phyloP scores from a whole-genome alignment of 169 alveolate species.

The Plasmodium vivax region DNA sequence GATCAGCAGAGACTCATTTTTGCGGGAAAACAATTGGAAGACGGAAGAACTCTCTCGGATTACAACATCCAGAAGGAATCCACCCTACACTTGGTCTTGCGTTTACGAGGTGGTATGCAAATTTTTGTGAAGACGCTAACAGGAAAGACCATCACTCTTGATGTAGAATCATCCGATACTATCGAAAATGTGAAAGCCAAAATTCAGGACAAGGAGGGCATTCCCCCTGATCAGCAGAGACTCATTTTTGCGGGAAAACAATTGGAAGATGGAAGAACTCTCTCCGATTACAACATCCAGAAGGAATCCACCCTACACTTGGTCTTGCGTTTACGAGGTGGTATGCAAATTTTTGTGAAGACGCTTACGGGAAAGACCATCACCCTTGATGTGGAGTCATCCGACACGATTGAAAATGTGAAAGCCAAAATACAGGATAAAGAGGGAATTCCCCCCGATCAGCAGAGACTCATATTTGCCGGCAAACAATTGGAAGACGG shows the following conservation, averaged over 20 bases:
- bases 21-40: slow-evolving; percentile 99
- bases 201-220: slow-evolving; percentile 98
- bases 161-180: slow-evolving; percentile 96
- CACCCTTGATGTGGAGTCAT: slow-evolving; percentile 87
- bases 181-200: slow-evolving; percentile 98
- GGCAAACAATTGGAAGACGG: slow-evolving; percentile 99
- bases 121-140: slow-evolving; percentile 83
- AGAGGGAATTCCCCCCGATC: neutral
- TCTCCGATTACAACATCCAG: slow-evolving; percentile 98
- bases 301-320: slow-evolving; percentile 98
- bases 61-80: slow-evolving; percentile 98
- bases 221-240: slow-evolving; percentile 99
- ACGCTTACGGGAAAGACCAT: slow-evolving; percentile 91
- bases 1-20: slow-evolving; percentile 99
- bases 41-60: slow-evolving; percentile 98
- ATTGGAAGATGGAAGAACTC: slow-evolving; percentile 98
- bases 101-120: slow-evolving; percentile 85
- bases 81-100: slow-evolving; percentile 95
- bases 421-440: slow-evolving; percentile 90
- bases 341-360: slow-evolving; percentile 86
- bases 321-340: slow-evolving; percentile 86
- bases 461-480: slow-evolving; percentile 92
- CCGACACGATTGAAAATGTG: slow-evolving; percentile 97
- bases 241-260: slow-evolving; percentile 99
- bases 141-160: slow-evolving; percentile 94